Evolutionary conservation across 2,329 filamentous ascomycete genomes (phyloP), one percentile per base, ranked within the genome.

Genomic region (Neonectria sp.): DNA sequence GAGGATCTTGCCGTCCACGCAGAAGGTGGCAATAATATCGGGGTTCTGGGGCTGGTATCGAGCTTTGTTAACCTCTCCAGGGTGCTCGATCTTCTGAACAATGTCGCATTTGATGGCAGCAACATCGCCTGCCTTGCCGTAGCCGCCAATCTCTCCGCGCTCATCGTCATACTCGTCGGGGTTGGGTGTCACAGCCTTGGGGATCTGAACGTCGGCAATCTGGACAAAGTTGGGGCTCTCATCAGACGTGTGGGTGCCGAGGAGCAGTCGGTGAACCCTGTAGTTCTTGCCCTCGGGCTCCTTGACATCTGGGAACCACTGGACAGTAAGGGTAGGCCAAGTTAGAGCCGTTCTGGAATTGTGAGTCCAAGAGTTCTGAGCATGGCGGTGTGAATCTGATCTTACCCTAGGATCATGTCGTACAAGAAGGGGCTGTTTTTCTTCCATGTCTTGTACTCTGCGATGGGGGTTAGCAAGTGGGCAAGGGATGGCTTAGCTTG

Each of bases 371-470:
- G 46, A 58, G 45, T 27, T 60, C 21, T 59, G 58, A 37, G 27
- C 27, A 59, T 46, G 45, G 29, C 11, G 13, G 51, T 1, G 60
- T 56, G 49, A 9, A 27, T 40, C 37, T 3, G n/a, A 62, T n/a
- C 67, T 72, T 81, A 91, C 91, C 91, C 95, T 71, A 98, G 88
- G 72, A 99, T 96, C 90, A 98, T 94, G 81, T 99, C 96, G 82
- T 99, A 99, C 75, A 99, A 92, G 79, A 98, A 98, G 4, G 96
- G 95, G 72, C 93, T 94, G 83, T 99, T 99, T 87, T 99, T 99
- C 88, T 99, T 99, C 96, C 96, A 99, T 73, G 95, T 98, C 82
- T 99, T 99, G 89, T 99, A 99, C 81, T 99, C 96, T 95, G 75
- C 46, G 37, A 21, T 37, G 24, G 45, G 31, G 52, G 53, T 78